Conservation (phyloP, 208 protist genomes). For the Leishmania mexicana region DNA sequence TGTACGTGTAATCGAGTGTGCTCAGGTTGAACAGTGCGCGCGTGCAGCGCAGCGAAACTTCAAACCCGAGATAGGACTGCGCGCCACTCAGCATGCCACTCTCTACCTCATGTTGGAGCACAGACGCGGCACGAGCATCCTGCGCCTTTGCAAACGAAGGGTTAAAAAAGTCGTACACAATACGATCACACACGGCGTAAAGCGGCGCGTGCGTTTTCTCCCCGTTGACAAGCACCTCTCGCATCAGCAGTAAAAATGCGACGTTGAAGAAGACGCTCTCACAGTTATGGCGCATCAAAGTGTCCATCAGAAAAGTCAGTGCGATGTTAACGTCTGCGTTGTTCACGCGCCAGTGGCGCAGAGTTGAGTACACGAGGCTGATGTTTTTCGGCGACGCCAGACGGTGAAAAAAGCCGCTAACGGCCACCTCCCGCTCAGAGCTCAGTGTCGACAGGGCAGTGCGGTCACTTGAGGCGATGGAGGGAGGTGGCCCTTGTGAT, state of each 20-base stretch:
- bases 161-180: conserved; percentile 91
- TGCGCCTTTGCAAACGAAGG: conserved; percentile 62
- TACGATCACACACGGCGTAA: conserved; percentile 75
- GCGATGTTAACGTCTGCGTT: conserved; percentile 81
- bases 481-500: conserved; percentile 34
- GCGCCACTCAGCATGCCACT: conserved; percentile 55
- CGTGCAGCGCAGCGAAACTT: conserved; percentile 82
- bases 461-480: conserved; percentile 36
- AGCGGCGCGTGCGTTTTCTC: conserved; percentile 67
- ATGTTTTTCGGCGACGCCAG: conserved; percentile 72
- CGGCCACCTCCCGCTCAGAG: conserved; percentile 75
- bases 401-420: conserved; percentile 72
- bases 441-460: conserved; percentile 54
- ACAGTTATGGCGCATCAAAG: conserved; percentile 55
- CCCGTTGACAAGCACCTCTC: conserved; percentile 73
- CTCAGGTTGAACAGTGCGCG: conserved; percentile 80
- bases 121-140: conserved; percentile 37
- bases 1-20: conserved; percentile 73
- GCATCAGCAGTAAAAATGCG: conserved; percentile 72
- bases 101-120: conserved; percentile 32
- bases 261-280: conserved; percentile 75
- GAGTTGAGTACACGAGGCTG: conserved; percentile 59
- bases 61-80: conserved; percentile 83
- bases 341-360: conserved; percentile 82
- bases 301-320: conserved; percentile 73